Conservation (phyloP, 345 rosid species). For the Acer yangbiense region DNA sequence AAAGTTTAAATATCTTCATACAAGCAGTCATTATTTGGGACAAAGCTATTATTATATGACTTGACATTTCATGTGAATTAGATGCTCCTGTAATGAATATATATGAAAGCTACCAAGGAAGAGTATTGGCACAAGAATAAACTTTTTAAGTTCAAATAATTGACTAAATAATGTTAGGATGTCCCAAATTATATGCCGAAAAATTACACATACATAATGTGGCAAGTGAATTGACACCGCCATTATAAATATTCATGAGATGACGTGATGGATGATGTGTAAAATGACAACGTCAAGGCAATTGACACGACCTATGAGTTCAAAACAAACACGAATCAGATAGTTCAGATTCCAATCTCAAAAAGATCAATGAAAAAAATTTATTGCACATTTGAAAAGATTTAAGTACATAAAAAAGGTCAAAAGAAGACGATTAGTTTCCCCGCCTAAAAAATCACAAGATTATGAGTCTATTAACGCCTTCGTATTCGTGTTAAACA, state of each 20-base stretch:
- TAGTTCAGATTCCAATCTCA: neutral
- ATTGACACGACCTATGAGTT: too few relatives aligned
- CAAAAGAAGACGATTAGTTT: neutral
- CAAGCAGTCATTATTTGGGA: too few relatives aligned
- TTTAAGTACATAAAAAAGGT: neutral
- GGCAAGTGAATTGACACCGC: too few relatives aligned
- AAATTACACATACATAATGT: too few relatives aligned
- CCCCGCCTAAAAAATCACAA: neutral
- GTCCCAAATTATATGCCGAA: too few relatives aligned
- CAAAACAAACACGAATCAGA: too few relatives aligned
- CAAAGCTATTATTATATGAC: too few relatives aligned
- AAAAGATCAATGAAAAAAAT: neutral
- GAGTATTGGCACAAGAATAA: neutral
- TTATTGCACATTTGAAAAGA: conserved; percentile 15
- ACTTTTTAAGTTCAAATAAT: neutral
- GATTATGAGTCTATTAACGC: neutral
- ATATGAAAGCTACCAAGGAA: neutral
- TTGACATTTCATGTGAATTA: neutral
- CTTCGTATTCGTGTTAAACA: conserved; percentile 6
- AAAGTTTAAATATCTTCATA: too few relatives aligned
- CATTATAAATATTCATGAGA: too few relatives aligned
- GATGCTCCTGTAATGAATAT: neutral
- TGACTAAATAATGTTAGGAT: neutral
- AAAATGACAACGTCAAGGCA: too few relatives aligned
- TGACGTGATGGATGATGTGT: too few relatives aligned